Conservation (phyloP, 2,329 filamentous ascomycete species). For the Alternaria conjuncta region DNA sequence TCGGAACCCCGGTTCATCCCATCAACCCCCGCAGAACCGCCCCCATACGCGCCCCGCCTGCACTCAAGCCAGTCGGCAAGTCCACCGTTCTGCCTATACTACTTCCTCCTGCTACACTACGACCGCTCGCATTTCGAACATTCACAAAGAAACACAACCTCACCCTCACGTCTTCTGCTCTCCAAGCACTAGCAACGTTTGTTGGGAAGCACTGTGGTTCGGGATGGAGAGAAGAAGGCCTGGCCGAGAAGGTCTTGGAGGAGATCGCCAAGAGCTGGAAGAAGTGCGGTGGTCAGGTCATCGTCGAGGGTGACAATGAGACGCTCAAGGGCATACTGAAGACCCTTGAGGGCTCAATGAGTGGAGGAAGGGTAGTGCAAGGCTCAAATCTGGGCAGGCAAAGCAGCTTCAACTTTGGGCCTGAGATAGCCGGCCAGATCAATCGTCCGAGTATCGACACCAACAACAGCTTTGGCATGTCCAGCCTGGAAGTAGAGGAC, state of each 20-base stretch:
- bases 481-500: constrained; percentile 58
- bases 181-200: constrained; percentile 85
- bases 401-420: constrained; percentile 68
- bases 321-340: constrained; percentile 81
- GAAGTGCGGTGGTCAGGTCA: constrained; percentile 83
- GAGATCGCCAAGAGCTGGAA: constrained; percentile 94
- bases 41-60: constrained; percentile 53
- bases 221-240: constrained; percentile 93
- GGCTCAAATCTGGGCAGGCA: constrained; percentile 65
- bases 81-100: constrained; percentile 82
- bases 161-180: constrained; percentile 84
- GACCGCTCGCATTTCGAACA: constrained; percentile 90
- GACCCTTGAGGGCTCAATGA: constrained; percentile 85
- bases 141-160: constrained; percentile 98
- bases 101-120: constrained; percentile 82
- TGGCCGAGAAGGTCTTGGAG: constrained; percentile 90
- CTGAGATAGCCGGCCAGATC: constrained; percentile 32
- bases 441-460: constrained; percentile 58
- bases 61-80: constrained; percentile 59
- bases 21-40: constrained; percentile 62
- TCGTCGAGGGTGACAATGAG: constrained; percentile 80
- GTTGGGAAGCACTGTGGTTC: constrained; percentile 93
- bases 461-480: constrained; percentile 68
- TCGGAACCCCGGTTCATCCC: constrained; percentile 84
- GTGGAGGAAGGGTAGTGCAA: constrained; percentile 73